A percentile compares a stretch with the other conserved stretches of the same genome.
Conservation (phyloP, 1,284 basidiomycete genomes). For the Malassezia cuniculi region DNA sequence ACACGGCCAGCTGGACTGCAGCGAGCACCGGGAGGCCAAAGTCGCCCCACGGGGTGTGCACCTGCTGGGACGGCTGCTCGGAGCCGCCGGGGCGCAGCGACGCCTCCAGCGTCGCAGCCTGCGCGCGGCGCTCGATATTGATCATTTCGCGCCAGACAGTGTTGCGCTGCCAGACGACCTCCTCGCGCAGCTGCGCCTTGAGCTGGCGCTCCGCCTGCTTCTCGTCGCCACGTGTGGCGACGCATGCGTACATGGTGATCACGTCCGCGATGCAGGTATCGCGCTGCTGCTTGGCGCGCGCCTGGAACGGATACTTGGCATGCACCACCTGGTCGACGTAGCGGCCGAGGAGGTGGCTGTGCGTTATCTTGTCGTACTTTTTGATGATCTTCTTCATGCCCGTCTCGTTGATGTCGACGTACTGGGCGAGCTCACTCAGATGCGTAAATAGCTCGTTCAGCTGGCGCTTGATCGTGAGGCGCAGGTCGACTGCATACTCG, state of each 20-base stretch:
- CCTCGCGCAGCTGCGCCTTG: slow-evolving; percentile 71
- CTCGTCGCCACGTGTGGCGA: slow-evolving; percentile 66
- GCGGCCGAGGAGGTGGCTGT: slow-evolving; percentile 66
- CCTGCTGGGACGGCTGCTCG: slow-evolving; percentile 1
- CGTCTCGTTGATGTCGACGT: slow-evolving; percentile 81
- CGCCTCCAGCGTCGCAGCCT: slow-evolving; percentile 38
- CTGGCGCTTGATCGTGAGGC: slow-evolving; percentile 77
- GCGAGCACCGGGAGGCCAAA: slow-evolving; percentile 30
- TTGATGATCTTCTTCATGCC: slow-evolving; percentile 94
- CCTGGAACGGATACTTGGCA: slow-evolving; percentile 29
- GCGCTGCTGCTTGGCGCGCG: slow-evolving; percentile 54
- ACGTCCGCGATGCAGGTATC: slow-evolving; percentile 56
- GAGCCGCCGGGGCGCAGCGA: slow-evolving; percentile 12
- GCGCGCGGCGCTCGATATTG: slow-evolving; percentile 57
- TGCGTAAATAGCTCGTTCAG: slow-evolving; percentile 74
- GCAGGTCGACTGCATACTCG: slow-evolving; percentile 75
- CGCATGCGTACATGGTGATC: slow-evolving; percentile 67
- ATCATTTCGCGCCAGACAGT: slow-evolving; percentile 99
- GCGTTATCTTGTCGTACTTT: slow-evolving; percentile 95
- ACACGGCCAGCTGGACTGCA: slow-evolving; percentile 34
- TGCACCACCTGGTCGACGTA: slow-evolving; percentile 72
- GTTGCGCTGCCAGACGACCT: slow-evolving; percentile 81
- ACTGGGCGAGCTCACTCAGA: slow-evolving; percentile 69
- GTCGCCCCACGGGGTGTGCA: slow-evolving; percentile 26
- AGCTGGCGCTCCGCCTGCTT: slow-evolving; percentile 66